phyloP scores from a whole-genome alignment of 257 asterid species.

The Haberlea rhodopensis region DNA sequence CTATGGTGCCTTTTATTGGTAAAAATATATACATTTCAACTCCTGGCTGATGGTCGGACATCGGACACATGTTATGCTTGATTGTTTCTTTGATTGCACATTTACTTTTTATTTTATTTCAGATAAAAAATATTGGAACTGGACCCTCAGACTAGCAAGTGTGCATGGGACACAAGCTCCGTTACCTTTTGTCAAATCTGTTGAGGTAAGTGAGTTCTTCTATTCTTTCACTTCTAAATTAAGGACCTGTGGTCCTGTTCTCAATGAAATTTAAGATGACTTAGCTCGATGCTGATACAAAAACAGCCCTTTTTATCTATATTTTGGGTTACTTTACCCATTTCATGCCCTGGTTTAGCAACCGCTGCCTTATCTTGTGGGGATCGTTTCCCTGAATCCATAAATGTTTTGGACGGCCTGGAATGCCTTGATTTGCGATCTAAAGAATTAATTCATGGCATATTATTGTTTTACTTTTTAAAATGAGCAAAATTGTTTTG shows the following conservation, averaged over 20 bases:
- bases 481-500: conserved; percentile 9
- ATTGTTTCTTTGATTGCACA: conserved; percentile 27
- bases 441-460: not conserved
- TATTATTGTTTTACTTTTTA: not conserved
- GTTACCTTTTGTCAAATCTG: conserved; percentile 72
- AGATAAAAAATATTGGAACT: conserved; percentile 82
- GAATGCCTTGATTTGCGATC: conserved; percentile 8
- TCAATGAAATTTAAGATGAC: no score
- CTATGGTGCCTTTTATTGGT: conserved; percentile 15
- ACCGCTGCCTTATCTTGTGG: no score
- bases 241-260: no score
- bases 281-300: no score
- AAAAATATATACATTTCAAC: conserved; percentile 7
- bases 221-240: no score
- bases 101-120: conserved; percentile 34
- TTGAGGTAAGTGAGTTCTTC: conserved; percentile 51
- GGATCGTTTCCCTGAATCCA: not conserved
- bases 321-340: no score
- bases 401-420: not conserved
- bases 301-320: no score
- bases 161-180: conserved; percentile 91
- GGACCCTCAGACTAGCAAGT: conserved; percentile 81
- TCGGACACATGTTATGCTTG: conserved; percentile 5
- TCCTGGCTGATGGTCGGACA: conserved; percentile 5
- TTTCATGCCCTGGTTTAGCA: no score